Conservation (phyloP, 352 stramenopile species). For the Globisporangium solare region DNA sequence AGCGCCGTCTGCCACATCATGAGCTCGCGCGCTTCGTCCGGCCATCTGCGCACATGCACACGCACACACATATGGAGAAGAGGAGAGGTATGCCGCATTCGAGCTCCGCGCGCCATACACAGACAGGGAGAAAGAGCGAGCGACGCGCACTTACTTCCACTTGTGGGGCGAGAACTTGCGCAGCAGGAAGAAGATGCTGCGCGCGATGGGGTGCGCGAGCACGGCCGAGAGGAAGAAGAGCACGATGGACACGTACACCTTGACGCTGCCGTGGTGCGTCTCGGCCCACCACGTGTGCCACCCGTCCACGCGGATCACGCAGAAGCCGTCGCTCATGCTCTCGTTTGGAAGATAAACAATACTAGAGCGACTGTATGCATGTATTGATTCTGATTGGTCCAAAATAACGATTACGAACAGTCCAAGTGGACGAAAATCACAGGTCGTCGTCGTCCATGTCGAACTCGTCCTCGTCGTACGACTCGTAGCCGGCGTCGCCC, state of each 20-base stretch:
- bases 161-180: constrained; percentile 47
- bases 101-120: background rate
- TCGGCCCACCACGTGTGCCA: constrained; percentile 58
- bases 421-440: no score
- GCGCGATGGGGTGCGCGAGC: constrained; percentile 61
- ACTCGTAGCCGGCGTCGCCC: constrained; percentile 36
- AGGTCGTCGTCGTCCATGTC: constrained; percentile 24
- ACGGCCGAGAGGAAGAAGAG: constrained; percentile 78
- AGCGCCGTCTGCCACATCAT: constrained; percentile 79
- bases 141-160: constrained; percentile 56
- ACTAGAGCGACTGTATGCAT: constrained; percentile 1
- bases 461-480: constrained; percentile 36
- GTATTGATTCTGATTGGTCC: constrained; percentile 17
- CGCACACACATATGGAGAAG: background rate
- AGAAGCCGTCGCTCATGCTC: constrained; percentile 25
- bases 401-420: constrained; percentile 13
- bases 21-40: constrained; percentile 47
- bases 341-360: constrained; percentile 2
- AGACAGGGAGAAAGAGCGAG: background rate
- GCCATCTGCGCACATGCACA: constrained; percentile 35
- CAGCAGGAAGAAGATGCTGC: constrained; percentile 59
- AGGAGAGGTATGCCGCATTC: no score
- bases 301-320: constrained; percentile 41
- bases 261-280: constrained; percentile 37
- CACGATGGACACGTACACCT: constrained; percentile 66